Conservation (phyloP, 805 yeast species). For the Helenozyma rhizophorensis region DNA sequence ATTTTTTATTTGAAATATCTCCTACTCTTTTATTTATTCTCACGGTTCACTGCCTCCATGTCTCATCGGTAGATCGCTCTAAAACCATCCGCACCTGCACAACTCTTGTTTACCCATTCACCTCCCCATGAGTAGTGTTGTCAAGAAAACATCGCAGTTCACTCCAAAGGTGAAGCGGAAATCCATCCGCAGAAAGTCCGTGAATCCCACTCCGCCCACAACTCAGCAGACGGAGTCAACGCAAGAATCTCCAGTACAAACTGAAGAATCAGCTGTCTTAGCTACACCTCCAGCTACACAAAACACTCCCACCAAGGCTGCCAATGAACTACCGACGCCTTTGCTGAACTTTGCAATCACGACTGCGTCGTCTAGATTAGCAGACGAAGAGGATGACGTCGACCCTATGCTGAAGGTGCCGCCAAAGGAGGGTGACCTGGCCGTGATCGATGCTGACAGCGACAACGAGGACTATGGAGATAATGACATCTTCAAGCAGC, state of each 20-base stretch:
- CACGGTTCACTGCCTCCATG: no score
- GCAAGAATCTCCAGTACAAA: conserved; percentile 6
- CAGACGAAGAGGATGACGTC: conserved; percentile 16
- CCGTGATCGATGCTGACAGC: conserved; percentile 7
- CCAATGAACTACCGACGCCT: neutral
- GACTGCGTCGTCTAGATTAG: neutral
- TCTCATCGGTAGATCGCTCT: no score
- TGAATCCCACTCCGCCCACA: conserved; percentile 13
- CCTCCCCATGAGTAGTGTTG: conserved; percentile 41
- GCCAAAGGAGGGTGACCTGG: conserved; percentile 1
- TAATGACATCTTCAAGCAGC: conserved; percentile 30
- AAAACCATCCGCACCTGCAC: no score
- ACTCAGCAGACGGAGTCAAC: conserved; percentile 10
- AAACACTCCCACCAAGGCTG: neutral
- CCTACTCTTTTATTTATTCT: no score
- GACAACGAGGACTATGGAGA: conserved; percentile 21
- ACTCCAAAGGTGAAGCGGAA: conserved; percentile 49
- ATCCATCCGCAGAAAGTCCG: conserved; percentile 15
- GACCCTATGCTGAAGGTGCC: conserved; percentile 23
- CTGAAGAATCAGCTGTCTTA: neutral
- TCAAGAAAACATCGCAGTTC: conserved; percentile 54
- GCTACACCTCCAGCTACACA: conserved; percentile 1
- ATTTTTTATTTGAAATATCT: neutral
- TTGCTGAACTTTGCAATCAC: conserved; percentile 1
- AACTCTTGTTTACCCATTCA: neutral